Evolutionary conservation across 192 early-diverging fungal genomes (phyloP).

Genomic region (Diversispora eburnea): DNA sequence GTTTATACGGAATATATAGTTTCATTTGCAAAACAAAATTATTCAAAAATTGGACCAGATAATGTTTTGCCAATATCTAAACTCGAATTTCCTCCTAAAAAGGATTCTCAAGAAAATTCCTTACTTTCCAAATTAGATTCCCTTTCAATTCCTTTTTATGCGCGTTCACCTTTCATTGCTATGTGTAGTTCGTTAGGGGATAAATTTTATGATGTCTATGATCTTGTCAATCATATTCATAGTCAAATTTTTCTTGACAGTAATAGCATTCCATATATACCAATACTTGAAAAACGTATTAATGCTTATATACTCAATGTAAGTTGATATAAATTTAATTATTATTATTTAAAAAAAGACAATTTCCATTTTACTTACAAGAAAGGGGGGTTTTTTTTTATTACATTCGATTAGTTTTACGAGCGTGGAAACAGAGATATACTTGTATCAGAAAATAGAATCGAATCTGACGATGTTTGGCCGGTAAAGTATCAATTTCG

Average conservation of each 20-base stretch:
- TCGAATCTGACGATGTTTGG: conserved; percentile 27
- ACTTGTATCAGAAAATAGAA: too few species aligned
- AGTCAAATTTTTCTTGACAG: conserved; percentile 17
- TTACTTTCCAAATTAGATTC: conserved; percentile 8
- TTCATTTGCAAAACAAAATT: conserved; percentile 1
- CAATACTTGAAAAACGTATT: background rate
- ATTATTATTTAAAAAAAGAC: conserved; percentile 23
- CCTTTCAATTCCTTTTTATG: background rate
- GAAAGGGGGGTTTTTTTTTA: too few species aligned
- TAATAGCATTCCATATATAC: conserved; percentile 17
- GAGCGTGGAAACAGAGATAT: too few species aligned
- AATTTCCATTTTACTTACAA: background rate
- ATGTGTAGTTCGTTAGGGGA: conserved; percentile 14
- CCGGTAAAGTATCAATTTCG: background rate
- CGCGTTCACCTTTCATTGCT: conserved; percentile 28
- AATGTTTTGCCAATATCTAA: conserved; percentile 10
- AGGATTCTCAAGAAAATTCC: background rate
- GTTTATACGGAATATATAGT: conserved; percentile 25
- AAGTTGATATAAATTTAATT: conserved; percentile 19
- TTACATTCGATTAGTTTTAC: too few species aligned
- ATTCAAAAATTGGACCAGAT: background rate
- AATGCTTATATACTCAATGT: conserved; percentile 26
- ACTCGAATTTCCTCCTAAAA: conserved; percentile 5
- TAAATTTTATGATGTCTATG: conserved; percentile 5
- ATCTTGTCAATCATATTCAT: conserved; percentile 19